Evolutionary conservation across 768 basidiomycete genomes (phyloP).

Genomic region (Lentinula edodes): DNA sequence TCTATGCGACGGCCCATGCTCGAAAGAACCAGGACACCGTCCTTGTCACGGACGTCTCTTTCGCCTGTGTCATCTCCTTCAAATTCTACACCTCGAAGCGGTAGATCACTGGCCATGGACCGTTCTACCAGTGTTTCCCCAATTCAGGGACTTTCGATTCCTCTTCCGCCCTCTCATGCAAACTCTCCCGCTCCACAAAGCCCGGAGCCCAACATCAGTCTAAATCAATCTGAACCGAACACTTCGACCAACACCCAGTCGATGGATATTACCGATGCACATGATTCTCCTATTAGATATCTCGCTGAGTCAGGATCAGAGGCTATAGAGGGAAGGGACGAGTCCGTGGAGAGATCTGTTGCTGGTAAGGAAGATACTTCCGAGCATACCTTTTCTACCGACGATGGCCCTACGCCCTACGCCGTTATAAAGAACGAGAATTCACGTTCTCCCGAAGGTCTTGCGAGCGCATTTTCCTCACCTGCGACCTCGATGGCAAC

Average conservation of each 20-base stretch:
- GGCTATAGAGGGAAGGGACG: conserved; percentile 17
- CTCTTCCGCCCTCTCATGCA: conserved; percentile 47
- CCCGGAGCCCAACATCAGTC: conserved; percentile 18
- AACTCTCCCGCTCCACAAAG: conserved; percentile 38
- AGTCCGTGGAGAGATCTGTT: conserved; percentile 15
- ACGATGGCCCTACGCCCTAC: conserved; percentile 40
- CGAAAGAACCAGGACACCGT: conserved; percentile 54
- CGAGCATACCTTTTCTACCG: conserved; percentile 65
- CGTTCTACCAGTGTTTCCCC: conserved; percentile 41
- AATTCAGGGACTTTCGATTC: conserved; percentile 36
- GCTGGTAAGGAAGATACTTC: conserved; percentile 14
- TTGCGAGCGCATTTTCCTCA: conserved; percentile 45
- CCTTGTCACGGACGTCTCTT: conserved; percentile 56
- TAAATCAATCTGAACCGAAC: conserved; percentile 7
- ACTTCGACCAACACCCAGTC: conserved; percentile 5
- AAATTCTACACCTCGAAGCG: conserved; percentile 61
- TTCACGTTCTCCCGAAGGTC: conserved; percentile 25
- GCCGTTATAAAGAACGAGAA: conserved; percentile 21
- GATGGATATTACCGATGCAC: conserved; percentile 52
- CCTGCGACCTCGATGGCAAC: conserved; percentile 54
- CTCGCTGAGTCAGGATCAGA: conserved; percentile 12
- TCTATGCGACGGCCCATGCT: conserved; percentile 46
- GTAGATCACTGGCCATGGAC: conserved; percentile 34
- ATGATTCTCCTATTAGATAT: conserved; percentile 35
- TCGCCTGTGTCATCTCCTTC: conserved; percentile 55